Base-by-base conservation (phyloP, 257 asterid genomes). In the Datura wrightii region DNA sequence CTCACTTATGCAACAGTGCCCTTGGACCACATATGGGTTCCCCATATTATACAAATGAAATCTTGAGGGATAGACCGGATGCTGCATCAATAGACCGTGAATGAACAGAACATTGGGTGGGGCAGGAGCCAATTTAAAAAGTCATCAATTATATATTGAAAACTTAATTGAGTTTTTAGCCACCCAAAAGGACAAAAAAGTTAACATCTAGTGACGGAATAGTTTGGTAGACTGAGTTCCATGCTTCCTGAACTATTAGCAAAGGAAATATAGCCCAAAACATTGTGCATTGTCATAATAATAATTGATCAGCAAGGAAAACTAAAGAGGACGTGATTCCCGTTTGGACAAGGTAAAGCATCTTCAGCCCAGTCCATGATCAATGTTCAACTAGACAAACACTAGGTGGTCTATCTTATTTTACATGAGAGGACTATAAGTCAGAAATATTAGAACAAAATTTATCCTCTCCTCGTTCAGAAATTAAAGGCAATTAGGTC, bases 331-430 rank as follows among this genome's bases (percentile, higher is more conserved):
- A 52, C 14, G 4, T 1, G 31, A 50, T 76, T 15, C 14, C 10
- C 42, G 4, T 46, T 48, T 0, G 52, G 19, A 69, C 52, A 69
- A 39, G 78, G 34, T 3, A 15, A 69, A 74, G 60, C 19, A 74
- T 48, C 80, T 48, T 48, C 80, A 74, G 42, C 31, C 31, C 82
- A 50, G 62, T 76, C 36, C 62, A 50, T 50, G 62, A 48, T 76
- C 81, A 76, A 48, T 76, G 31, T 36, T 76, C 62, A 76, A 76
- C 82, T 2, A 76, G 44, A 50, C 62, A 76, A 74, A 50, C 44
- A 31, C 6, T 55, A 50, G 60, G 13, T 50, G 24, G 46, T 50
- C 24, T 50, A 46, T 48, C 44, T 74, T 74, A 74, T 74, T 24
- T 74, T 19, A 74, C 60, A 50, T 6, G 44, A 74, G 44, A 74